phyloP scores from a whole-genome alignment of 495 filamentous ascomycete species.

The Lepraria neglecta region DNA sequence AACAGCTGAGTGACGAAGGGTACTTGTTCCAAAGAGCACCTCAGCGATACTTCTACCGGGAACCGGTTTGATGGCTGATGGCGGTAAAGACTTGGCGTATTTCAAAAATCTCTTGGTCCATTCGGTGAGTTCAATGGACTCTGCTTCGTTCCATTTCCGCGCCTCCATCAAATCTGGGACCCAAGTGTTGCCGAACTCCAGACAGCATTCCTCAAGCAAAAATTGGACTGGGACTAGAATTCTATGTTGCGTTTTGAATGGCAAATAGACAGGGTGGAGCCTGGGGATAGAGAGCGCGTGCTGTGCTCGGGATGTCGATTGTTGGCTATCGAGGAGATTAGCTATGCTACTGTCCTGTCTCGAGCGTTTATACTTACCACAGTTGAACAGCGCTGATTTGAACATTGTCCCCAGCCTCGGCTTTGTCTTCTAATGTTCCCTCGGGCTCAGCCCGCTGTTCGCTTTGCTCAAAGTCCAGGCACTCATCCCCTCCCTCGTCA shows the following conservation, averaged over 20 bases:
- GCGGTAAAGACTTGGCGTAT: conserved; percentile 16
- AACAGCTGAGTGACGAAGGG: conserved; percentile 24
- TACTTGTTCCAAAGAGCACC: conserved; percentile 21
- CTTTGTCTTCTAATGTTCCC: conserved; percentile 18
- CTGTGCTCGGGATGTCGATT: no score
- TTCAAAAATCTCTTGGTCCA: conserved; percentile 24
- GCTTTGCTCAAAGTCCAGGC: no score
- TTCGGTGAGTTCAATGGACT: conserved; percentile 25
- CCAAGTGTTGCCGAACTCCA: conserved; percentile 22
- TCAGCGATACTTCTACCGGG: conserved; percentile 14
- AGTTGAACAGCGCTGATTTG: no score
- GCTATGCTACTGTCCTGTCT: no score
- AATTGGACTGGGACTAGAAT: conserved; percentile 20
- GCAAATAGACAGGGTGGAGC: conserved; percentile 22
- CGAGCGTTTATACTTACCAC: no score
- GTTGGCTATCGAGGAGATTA: no score
- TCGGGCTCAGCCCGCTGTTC: no score
- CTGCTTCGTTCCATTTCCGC: conserved; percentile 19
- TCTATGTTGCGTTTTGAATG: conserved; percentile 24
- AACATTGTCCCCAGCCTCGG: conserved; percentile 1
- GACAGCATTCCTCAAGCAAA: conserved; percentile 24
- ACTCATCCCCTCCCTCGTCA: no score
- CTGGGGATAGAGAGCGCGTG: conserved; percentile 18
- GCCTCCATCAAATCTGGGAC: conserved; percentile 23
- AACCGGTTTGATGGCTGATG: conserved; percentile 18